Conservation (phyloP, 1,284 basidiomycete genomes). For the Naganishia sp. region DNA sequence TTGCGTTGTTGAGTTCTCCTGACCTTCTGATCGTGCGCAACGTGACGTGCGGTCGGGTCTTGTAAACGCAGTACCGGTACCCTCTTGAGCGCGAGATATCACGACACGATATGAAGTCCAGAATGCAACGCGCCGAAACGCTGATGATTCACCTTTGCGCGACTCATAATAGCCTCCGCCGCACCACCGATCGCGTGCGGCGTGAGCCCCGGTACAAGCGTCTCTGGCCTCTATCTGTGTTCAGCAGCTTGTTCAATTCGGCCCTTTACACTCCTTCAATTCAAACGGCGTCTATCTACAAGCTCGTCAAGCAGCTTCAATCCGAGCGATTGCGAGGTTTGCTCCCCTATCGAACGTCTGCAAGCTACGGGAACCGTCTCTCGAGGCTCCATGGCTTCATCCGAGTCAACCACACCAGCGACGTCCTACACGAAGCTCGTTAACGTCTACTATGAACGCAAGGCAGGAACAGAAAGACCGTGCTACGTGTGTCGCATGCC, state of each 20-base stretch:
- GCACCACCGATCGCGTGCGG: too few relatives aligned
- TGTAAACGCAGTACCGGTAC: not conserved
- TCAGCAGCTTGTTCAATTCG: too few relatives aligned
- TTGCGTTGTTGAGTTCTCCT: not conserved
- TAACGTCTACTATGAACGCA: constrained; percentile 53
- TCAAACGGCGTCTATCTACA: too few relatives aligned
- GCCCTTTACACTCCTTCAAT: too few relatives aligned
- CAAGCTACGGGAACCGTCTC: too few relatives aligned
- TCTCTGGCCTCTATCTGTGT: too few relatives aligned
- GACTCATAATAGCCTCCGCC: not conserved
- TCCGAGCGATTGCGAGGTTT: too few relatives aligned
- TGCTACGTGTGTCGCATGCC: constrained; percentile 52
- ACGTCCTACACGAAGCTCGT: constrained; percentile 12
- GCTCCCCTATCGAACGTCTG: too few relatives aligned
- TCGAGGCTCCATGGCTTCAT: not conserved
- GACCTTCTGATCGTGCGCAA: not conserved
- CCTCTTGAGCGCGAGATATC: too few relatives aligned
- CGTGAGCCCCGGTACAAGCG: too few relatives aligned
- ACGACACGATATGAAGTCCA: too few relatives aligned
- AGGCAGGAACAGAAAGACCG: constrained; percentile 47
- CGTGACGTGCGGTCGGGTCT: not conserved
- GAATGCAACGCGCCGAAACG: not conserved
- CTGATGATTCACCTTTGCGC: constrained; percentile 2
- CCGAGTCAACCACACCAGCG: not conserved
- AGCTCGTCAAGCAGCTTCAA: too few relatives aligned